Base-by-base conservation (phyloP, 2,329 filamentous ascomycete species). In the Nothopassalora personata region DNA sequence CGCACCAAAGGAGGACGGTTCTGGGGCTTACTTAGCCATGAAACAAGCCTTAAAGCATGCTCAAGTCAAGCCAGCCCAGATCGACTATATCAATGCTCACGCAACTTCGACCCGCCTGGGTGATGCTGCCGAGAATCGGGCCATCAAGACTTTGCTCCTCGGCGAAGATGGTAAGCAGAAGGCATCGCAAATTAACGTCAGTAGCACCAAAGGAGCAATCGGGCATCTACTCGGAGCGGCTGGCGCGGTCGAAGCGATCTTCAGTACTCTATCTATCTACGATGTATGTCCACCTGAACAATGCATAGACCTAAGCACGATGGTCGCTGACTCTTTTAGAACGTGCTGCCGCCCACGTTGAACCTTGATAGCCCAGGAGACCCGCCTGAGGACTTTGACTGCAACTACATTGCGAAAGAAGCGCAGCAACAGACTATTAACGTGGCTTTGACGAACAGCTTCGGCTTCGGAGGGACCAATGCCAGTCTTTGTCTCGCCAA, bases 401-500 rank as follows among this genome's bases (percentile, higher is more conserved):
- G 93, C 77, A 97, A 97, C 71, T 93, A 97, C 73, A 86, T 96
- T 3, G 84, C 91, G 0, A 79, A 85, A 4, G 71, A 79, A 49
- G 81, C 91, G 0, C 92, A 97, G 73, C 74, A 88, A 54, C 86
- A 84, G 64, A 72, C 79, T 2, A 84, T 97, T 10, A 77, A 85
- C 58, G 87, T 93, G 23, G 90, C 89, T 5, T 68, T 99, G 59
- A 94, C 90, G 3, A 99, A 99, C 70, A 97, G 93, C 72, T 99
- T 99, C 76, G 94, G 94, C 0, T 99, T 99, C 77, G 94, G 94
- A 10, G 94, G 94, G 15, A 97, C 93, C 1, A 99, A 99, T 76
- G 92, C 93, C 46, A 91, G 86, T 56, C 77, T 99, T 39, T 91
- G 91, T 54, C 93, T 97, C 68, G 81, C 81, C 7, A 81, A 77